Percentiles rank a stretch among this genome's conserved stretches.
phyloP scores from a whole-genome alignment of 805 yeast genomes.

The Yarrowia sp. region DNA sequence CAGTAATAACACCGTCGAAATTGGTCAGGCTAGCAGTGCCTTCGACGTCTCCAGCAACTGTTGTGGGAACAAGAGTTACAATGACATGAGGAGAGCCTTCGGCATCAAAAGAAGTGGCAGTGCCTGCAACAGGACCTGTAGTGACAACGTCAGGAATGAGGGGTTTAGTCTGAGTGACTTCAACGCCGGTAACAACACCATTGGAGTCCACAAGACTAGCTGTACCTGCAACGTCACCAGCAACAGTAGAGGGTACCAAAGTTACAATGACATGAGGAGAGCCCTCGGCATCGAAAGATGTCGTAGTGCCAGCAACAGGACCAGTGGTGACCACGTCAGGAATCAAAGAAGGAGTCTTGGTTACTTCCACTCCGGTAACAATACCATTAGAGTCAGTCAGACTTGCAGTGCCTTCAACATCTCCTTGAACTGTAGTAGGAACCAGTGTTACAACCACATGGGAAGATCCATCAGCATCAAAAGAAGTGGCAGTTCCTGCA shows the following conservation, averaged over 20 bases:
- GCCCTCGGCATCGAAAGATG: not conserved
- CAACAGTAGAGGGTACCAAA: not conserved
- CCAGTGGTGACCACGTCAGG: not conserved
- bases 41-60: not conserved
- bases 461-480: not conserved
- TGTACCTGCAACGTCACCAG: not conserved
- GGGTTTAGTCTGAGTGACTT: not conserved
- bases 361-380: not conserved
- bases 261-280: not conserved
- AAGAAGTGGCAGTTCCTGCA: not conserved
- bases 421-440: not conserved
- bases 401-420: not conserved
- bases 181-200: not conserved
- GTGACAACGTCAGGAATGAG: not conserved
- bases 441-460: not conserved
- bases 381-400: not conserved
- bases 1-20: not conserved
- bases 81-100: not conserved
- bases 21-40: not conserved
- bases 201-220: not conserved
- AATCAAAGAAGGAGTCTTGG: not conserved
- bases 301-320: not conserved
- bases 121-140: not conserved
- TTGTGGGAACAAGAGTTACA: not conserved
- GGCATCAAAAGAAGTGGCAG: not conserved